A percentile compares a stretch with the other conserved stretches of the same genome.
These are phyloP conservation scores for Lenwebbia sp. DNA, from an alignment of 345 rosid species.

Conservation along the genomic window DNA sequence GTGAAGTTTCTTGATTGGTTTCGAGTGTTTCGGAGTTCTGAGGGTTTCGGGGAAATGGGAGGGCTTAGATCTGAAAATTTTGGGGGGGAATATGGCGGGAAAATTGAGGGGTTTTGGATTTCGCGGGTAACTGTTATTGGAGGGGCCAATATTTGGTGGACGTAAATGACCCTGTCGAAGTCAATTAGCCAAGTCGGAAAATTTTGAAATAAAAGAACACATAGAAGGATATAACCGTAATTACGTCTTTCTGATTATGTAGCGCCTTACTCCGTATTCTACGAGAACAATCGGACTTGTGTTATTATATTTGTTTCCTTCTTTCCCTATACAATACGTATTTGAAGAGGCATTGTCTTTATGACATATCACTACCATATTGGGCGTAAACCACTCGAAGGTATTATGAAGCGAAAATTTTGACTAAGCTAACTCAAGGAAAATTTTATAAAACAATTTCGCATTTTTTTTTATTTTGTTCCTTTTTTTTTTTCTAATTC, in stretches of 20 bases:
- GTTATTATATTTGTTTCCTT: background rate
- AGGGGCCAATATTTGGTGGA: background rate
- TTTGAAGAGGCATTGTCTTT: background rate
- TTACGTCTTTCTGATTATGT: background rate
- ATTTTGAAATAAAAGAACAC: background rate
- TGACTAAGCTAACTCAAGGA: background rate
- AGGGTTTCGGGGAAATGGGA: background rate
- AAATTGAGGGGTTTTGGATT: background rate
- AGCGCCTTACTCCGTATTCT: background rate
- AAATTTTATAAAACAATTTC: too few relatives aligned
- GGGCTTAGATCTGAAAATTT: background rate
- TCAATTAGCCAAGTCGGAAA: background rate
- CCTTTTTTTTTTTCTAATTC: too few relatives aligned
- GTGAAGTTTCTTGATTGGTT: background rate
- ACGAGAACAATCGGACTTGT: background rate
- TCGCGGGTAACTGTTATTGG: conserved; percentile 2
- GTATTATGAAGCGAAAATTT: background rate
- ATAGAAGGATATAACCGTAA: background rate
- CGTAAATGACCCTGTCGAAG: background rate
- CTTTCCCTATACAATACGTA: background rate
- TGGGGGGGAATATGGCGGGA: background rate
- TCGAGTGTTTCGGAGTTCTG: background rate
- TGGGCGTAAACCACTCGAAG: background rate
- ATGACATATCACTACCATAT: background rate
- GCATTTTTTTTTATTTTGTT: too few relatives aligned